These are phyloP conservation scores for Begonia fuchsioides DNA, from an alignment of 306 rosid species.

Conservation along the genomic window DNA sequence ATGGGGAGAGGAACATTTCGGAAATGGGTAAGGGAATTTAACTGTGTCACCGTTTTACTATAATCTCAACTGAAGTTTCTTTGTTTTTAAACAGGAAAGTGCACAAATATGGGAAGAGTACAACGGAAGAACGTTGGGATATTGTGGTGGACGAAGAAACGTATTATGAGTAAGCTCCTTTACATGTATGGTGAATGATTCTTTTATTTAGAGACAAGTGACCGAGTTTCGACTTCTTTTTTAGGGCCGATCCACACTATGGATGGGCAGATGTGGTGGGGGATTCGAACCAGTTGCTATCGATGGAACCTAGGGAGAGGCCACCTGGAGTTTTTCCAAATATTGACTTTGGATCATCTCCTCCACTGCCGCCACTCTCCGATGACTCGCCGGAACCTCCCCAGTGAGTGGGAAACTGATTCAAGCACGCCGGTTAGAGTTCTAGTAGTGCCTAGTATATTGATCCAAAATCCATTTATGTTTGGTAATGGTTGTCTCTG, in stretches of 20 bases:
- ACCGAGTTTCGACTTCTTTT: slow-evolving; percentile 3
- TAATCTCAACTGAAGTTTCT: slow-evolving; percentile 7
- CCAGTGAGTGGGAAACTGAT: slow-evolving; percentile 28
- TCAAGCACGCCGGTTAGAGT: slow-evolving; percentile 3
- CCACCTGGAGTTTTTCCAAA: slow-evolving; percentile 74
- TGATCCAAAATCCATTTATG: slow-evolving; percentile 4
- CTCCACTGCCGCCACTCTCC: slow-evolving; percentile 14
- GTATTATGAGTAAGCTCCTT: slow-evolving; percentile 67
- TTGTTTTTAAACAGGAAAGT: slow-evolving; percentile 56
- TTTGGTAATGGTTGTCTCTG: too few relatives aligned
- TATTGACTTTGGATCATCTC: slow-evolving; percentile 47
- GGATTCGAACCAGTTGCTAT: slow-evolving; percentile 74
- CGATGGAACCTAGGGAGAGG: slow-evolving; percentile 63
- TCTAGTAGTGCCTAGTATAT: slow-evolving; percentile 1
- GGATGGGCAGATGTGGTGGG: slow-evolving; percentile 99
- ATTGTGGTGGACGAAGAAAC: slow-evolving; percentile 89
- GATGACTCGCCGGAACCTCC: slow-evolving; percentile 37
- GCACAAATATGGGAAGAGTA: slow-evolving; percentile 95
- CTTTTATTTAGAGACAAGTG: not conserved
- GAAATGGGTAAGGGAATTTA: slow-evolving; percentile 61
- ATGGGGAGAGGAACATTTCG: slow-evolving; percentile 98
- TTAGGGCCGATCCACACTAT: slow-evolving; percentile 91
- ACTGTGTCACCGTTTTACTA: not conserved
- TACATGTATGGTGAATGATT: slow-evolving; percentile 1
- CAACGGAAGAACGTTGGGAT: slow-evolving; percentile 96